Conservation (phyloP, 305 asterid species). For the Fraxinus velutina region DNA sequence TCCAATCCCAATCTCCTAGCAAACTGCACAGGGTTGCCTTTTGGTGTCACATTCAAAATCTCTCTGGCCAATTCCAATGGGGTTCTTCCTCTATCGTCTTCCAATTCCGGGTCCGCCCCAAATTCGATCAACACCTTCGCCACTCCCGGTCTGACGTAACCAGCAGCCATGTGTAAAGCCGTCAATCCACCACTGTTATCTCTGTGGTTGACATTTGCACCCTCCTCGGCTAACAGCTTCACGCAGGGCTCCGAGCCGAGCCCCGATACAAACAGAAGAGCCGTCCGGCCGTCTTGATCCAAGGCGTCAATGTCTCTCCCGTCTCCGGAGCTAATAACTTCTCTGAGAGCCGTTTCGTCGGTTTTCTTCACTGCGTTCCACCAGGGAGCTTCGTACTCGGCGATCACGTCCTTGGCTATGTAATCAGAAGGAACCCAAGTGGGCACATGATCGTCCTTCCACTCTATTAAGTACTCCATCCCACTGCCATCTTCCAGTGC, state of each 20-base stretch:
- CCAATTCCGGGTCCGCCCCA: constrained; percentile 67
- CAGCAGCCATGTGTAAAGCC: constrained; percentile 88
- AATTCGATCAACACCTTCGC: constrained; percentile 49
- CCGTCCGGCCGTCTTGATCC: constrained; percentile 78
- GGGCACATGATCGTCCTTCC: constrained; percentile 89
- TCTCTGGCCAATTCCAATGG: constrained; percentile 71
- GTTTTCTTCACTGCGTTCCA: constrained; percentile 86
- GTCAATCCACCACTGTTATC: constrained; percentile 69
- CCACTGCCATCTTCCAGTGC: constrained; percentile 45
- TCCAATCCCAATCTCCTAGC: constrained; percentile 78
- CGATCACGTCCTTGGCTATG: constrained; percentile 74
- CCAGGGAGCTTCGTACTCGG: constrained; percentile 92
- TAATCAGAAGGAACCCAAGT: constrained; percentile 89
- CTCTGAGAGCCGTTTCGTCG: constrained; percentile 49
- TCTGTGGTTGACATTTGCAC: constrained; percentile 53
- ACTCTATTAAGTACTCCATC: constrained; percentile 86
- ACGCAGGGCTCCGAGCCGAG: constrained; percentile 83
- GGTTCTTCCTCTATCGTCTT: constrained; percentile 59
- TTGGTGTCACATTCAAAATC: constrained; percentile 64
- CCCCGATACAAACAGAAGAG: constrained; percentile 74
- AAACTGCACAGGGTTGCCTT: constrained; percentile 59
- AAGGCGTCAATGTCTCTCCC: constrained; percentile 78
- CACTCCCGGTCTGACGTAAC: constrained; percentile 67
- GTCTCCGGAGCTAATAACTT: constrained; percentile 44
- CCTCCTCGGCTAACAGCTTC: constrained; percentile 57